Base-by-base conservation (phyloP, 2,329 filamentous ascomycete genomes). In the Emmonsiellopsis sp. region DNA sequence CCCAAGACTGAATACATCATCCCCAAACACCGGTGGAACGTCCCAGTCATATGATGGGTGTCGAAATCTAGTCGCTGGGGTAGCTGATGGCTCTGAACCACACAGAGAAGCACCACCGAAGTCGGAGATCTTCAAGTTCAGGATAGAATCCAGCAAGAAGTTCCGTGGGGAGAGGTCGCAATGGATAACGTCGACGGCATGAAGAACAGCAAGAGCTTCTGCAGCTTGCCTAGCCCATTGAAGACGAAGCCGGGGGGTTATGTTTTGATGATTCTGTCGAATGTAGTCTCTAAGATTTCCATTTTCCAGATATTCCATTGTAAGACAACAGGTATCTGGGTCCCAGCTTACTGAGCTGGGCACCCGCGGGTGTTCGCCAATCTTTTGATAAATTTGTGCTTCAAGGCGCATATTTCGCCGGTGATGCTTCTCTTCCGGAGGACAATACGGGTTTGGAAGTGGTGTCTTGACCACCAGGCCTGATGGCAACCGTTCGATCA, bases 91-190 rank as follows among this genome's bases (percentile, higher is more conserved):
- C 10, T 60, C 55, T 36, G 57, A 58, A 32, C 60, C 58, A 37
- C 21, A 47, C n/a, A 60, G 39, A 36, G 60, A 61, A 42, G 57
- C 52, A 34, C 59, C 58, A 14, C 53, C 58, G 53, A 63, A 61
- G 37, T 62, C 59, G 34, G 55, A 52, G 42, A 62, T 56, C 33
- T 60, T 59, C 37, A 62, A 11, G 46, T 62, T 56, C 6, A 63
- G 55, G 42, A 58, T 42, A 9, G 40, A 52, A 45, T 63, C 58
- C 11, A 63, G 55, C 48, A 63, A 53, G 17, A 61, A 58, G 51
- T 61, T 63, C 9, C 56, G 48, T 44, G 56, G 58, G 37, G 55
- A 56, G 42, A 62, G 54, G 53, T 61, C 59, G 37, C 60, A 61
- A 42, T 63, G 59, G 6, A 61, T 54, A 43, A 60, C 53, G 31